These are phyloP conservation scores for Diaporthe sp. DNA, from an alignment of 2,329 filamentous ascomycete species.

Conservation along the genomic window DNA sequence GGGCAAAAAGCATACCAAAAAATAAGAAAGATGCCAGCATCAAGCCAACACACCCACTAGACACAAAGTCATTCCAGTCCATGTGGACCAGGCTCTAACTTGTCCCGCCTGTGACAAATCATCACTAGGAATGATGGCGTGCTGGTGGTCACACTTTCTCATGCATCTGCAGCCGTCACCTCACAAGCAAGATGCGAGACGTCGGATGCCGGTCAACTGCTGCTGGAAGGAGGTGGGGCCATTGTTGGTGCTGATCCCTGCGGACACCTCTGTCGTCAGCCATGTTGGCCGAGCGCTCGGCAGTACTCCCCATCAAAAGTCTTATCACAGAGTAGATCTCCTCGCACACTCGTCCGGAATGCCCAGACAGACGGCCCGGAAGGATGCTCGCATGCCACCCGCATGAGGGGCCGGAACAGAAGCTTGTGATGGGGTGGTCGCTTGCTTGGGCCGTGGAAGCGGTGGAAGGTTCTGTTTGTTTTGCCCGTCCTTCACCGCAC, in stretches of 20 bases:
- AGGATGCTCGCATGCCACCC: neutral
- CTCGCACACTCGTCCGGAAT: neutral
- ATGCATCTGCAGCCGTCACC: constrained; percentile 11
- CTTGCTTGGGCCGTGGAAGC: neutral
- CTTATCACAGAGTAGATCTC: neutral
- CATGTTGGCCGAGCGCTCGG: neutral
- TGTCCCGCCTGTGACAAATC: neutral
- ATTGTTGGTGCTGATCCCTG: neutral
- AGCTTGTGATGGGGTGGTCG: neutral
- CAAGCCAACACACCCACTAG: neutral
- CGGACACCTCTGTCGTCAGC: neutral
- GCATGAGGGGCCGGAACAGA: neutral
- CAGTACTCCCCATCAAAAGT: neutral
- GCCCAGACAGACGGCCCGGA: neutral
- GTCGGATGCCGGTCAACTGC: neutral
- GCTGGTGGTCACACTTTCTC: neutral
- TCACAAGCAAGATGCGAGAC: neutral
- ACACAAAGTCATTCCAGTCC: neutral
- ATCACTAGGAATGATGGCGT: neutral
- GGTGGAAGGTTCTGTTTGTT: neutral
- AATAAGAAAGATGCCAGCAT: neutral
- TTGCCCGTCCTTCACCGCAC: neutral
- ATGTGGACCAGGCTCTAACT: neutral
- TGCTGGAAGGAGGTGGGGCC: neutral
- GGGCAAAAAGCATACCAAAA: too few relatives aligned